Percentiles rank a stretch among this genome's conserved stretches.
phyloP scores from a whole-genome alignment of 805 yeast species.

The Zygosaccharomyces pseudorouxii region DNA sequence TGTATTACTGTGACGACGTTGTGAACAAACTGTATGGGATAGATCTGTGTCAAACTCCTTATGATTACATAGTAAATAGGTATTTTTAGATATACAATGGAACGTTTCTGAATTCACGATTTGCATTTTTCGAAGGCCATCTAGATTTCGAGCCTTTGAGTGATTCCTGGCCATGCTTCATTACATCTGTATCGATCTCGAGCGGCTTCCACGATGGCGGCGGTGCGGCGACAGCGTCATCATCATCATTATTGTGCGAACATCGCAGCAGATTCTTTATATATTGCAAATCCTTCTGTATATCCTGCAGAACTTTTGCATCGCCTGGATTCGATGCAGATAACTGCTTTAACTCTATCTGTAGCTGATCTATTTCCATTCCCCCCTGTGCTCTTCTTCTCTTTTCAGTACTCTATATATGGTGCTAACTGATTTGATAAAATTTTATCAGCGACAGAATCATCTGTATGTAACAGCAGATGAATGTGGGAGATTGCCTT shows the following conservation, averaged over 20 bases:
- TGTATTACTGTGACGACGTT: conserved; percentile 28
- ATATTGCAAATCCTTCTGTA: conserved; percentile 6
- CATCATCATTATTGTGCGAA: neutral
- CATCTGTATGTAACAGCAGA: conserved; percentile 42
- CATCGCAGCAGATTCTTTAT: neutral
- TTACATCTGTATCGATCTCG: conserved; percentile 13
- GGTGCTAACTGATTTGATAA: conserved; percentile 8
- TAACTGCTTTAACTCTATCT: neutral
- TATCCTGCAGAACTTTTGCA: conserved; percentile 4
- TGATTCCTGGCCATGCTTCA: conserved; percentile 19
- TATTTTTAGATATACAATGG: conserved; percentile 15
- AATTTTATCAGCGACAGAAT: conserved; percentile 3
- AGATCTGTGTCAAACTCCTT: conserved; percentile 28
- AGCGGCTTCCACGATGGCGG: neutral
- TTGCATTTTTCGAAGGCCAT: conserved; percentile 1
- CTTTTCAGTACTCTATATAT: neutral
- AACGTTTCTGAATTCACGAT: conserved; percentile 14
- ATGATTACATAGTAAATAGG: conserved; percentile 13
- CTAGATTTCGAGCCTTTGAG: conserved; percentile 24
- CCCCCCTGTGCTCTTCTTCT: neutral
- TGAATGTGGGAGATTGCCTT: conserved; percentile 66
- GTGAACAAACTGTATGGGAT: conserved; percentile 26
- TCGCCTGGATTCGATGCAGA: neutral
- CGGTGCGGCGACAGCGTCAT: neutral
- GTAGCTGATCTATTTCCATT: conserved; percentile 3